phyloP scores from a whole-genome alignment of 2,329 filamentous ascomycete species.

The Keithomyces neogunnii region DNA sequence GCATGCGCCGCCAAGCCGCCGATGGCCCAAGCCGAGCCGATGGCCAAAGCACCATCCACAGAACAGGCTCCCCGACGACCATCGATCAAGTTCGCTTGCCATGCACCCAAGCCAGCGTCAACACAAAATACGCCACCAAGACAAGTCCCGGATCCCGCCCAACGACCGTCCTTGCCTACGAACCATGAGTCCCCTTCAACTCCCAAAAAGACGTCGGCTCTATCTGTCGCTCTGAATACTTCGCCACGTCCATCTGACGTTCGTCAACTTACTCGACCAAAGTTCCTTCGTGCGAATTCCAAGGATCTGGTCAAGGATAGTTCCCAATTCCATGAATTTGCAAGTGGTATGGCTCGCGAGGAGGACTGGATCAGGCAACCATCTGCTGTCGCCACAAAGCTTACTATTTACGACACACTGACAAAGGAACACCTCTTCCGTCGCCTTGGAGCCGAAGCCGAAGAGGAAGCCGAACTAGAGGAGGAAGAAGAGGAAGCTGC shows the following conservation, averaged over 20 bases:
- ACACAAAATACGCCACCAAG: slow-evolving; percentile 30
- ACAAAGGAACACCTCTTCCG: slow-evolving; percentile 85
- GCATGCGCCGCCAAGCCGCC: slow-evolving; percentile 65
- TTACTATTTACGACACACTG: slow-evolving; percentile 86
- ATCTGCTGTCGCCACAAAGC: slow-evolving; percentile 53
- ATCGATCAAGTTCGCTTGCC: slow-evolving; percentile 70
- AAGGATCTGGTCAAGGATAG: slow-evolving; percentile 45
- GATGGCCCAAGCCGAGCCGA: slow-evolving; percentile 28
- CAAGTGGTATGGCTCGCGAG: slow-evolving; percentile 68
- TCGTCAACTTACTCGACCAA: slow-evolving; percentile 22
- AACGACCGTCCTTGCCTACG: slow-evolving; percentile 8
- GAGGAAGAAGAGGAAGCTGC: slow-evolving; percentile 50
- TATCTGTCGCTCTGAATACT: slow-evolving; percentile 11
- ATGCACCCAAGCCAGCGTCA: slow-evolving; percentile 33
- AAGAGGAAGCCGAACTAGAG: slow-evolving; percentile 75
- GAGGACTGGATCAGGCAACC: slow-evolving; percentile 85
- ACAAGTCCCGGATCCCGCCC: slow-evolving; percentile 8
- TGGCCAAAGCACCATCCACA: slow-evolving; percentile 23
- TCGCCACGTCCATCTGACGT: slow-evolving; percentile 14
- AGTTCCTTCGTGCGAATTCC: slow-evolving; percentile 42
- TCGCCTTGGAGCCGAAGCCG: slow-evolving; percentile 77
- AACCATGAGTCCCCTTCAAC: slow-evolving; percentile 21
- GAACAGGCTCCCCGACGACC: slow-evolving; percentile 42
- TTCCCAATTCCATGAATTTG: slow-evolving; percentile 82
- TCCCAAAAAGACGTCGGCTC: slow-evolving; percentile 19